Percentiles rank a stretch among this genome's conserved stretches.
These are phyloP conservation scores for Miscanthus lutarioriparius DNA, from an alignment of 176 grass and related monocot species.

Conservation along the genomic window DNA sequence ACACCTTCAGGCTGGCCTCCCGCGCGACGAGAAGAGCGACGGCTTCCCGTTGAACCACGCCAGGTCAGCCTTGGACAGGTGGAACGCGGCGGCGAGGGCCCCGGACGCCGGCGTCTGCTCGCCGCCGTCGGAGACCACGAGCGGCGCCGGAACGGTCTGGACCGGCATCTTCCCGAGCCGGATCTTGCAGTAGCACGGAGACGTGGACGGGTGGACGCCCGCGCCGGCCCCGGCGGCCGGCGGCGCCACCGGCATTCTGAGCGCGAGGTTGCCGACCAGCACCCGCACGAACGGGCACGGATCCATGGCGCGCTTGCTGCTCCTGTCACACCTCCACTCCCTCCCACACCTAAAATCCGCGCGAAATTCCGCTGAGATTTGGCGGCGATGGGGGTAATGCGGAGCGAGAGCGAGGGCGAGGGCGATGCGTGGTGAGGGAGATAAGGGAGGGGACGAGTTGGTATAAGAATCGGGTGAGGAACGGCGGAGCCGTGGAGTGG, in stretches of 20 bases:
- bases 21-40: constrained; percentile 50
- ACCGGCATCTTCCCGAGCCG: constrained; percentile 66
- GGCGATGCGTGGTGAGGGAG: background rate
- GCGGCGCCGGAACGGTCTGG: constrained; percentile 54
- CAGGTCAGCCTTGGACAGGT: constrained; percentile 67
- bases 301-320: constrained; percentile 53
- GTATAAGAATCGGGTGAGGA: constrained; percentile 35
- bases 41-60: constrained; percentile 61
- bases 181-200: constrained; percentile 89
- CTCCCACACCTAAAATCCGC: background rate
- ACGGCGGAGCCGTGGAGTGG: background rate
- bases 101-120: constrained; percentile 37
- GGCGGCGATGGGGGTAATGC: background rate
- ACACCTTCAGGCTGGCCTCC: constrained; percentile 59
- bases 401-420: background rate
- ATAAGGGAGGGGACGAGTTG: background rate
- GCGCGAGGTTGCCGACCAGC: constrained; percentile 82
- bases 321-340: background rate
- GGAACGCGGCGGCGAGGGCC: constrained; percentile 56
- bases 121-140: constrained; percentile 39
- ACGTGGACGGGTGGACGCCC: constrained; percentile 75
- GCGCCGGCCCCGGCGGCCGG: constrained; percentile 56
- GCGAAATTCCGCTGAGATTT: background rate
- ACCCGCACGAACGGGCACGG: constrained; percentile 99
- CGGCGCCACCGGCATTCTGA: constrained; percentile 72